Conservation (phyloP, 2,329 filamentous ascomycete genomes). For the Cladorrhinum sp. region DNA sequence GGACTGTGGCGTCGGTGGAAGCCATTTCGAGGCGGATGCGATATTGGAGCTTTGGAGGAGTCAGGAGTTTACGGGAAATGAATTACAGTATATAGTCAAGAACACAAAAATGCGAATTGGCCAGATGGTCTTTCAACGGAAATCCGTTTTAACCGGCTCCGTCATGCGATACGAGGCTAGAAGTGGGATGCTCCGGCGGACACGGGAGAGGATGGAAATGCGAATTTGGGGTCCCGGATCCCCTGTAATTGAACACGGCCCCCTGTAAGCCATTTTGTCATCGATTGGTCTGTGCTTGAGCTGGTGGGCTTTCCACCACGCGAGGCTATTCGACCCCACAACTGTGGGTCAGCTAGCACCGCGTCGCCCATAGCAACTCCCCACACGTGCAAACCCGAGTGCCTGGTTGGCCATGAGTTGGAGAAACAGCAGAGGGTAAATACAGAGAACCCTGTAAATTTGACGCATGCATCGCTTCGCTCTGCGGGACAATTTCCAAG, state of each 20-base stretch:
- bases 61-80: background rate
- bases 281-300: conserved; percentile 14
- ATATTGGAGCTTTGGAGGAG: background rate
- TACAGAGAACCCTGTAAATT: conserved; percentile 17
- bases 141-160: conserved; percentile 12
- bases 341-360: background rate
- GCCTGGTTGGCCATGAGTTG: conserved; percentile 11
- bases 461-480: conserved; percentile 2
- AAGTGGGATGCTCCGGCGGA: conserved; percentile 9
- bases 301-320: no score
- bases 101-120: conserved; percentile 12
- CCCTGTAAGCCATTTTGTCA: conserved; percentile 10
- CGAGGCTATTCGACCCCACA: background rate
- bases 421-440: conserved; percentile 13
- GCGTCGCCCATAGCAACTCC: conserved; percentile 22
- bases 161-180: conserved; percentile 18
- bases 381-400: background rate
- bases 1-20: conserved; percentile 20
- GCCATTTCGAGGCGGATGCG: conserved; percentile 19
- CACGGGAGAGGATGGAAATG: background rate
- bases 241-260: no score
- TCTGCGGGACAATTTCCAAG: conserved; percentile 9
- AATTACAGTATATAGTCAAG: background rate
- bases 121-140: conserved; percentile 17
- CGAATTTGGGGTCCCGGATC: background rate